These are phyloP conservation scores for Naganishia friedmannii DNA, from an alignment of 768 basidiomycete species.

Conservation along the genomic window DNA sequence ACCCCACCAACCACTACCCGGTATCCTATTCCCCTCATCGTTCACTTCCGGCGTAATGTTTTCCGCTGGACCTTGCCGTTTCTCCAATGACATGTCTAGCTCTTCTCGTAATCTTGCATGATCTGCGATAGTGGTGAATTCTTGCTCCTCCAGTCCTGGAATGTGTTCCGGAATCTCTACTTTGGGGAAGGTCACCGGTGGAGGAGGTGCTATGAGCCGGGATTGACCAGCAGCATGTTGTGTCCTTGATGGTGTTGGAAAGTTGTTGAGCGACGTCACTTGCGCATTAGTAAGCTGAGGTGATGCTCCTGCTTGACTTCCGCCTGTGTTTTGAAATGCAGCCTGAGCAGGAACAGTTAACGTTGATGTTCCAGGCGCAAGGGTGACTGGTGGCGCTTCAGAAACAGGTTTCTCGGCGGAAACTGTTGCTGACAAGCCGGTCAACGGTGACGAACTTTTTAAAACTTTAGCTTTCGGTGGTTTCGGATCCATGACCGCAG, in stretches of 20 bases:
- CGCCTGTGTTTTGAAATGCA: neutral
- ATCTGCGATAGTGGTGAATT: slow-evolving; percentile 28
- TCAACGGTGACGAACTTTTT: neutral
- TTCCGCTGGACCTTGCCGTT: slow-evolving; percentile 45
- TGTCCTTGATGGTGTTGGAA: neutral
- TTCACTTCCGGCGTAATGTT: slow-evolving; percentile 30
- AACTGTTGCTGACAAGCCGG: neutral
- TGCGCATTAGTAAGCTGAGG: neutral
- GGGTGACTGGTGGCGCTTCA: neutral
- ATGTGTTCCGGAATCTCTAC: slow-evolving; percentile 4
- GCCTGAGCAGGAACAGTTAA: neutral
- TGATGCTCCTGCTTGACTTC: too few relatives aligned
- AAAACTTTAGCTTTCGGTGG: neutral
- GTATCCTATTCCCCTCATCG: slow-evolving; percentile 35
- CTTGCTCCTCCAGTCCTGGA: slow-evolving; percentile 23
- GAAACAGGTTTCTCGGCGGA: neutral
- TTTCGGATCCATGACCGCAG: neutral
- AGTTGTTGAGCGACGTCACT: neutral
- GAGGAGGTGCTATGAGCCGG: slow-evolving; percentile 10
- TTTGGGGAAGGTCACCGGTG: neutral
- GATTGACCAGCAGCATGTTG: neutral
- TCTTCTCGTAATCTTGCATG: slow-evolving; percentile 35
- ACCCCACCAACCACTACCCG: slow-evolving; percentile 49
- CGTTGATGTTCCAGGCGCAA: neutral
- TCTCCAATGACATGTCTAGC: slow-evolving; percentile 37